phyloP scores from a whole-genome alignment of 768 basidiomycete species.

The Neoboletus magnificus region DNA sequence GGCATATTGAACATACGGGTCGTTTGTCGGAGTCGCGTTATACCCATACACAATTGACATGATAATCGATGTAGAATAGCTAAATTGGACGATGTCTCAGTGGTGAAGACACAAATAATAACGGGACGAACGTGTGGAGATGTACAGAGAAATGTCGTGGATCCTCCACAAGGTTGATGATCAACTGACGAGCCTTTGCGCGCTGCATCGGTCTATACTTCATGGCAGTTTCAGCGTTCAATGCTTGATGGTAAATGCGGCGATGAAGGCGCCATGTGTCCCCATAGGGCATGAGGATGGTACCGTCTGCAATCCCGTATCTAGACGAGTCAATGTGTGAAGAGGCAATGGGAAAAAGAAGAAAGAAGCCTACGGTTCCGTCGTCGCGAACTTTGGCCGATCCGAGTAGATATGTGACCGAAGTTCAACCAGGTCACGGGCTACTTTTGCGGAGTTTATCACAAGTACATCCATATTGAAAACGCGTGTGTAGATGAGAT shows the following conservation, averaged over 20 bases:
- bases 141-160: constrained; percentile 28
- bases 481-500: constrained; percentile 20
- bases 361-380: constrained; percentile 16
- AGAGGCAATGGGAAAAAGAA: not conserved
- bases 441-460: constrained; percentile 27
- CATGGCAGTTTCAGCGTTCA: constrained; percentile 26
- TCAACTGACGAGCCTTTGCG: constrained; percentile 30
- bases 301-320: constrained; percentile 35
- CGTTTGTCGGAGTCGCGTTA: constrained; percentile 15
- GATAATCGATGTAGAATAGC: constrained; percentile 26
- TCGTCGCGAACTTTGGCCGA: constrained; percentile 26
- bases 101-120: not conserved
- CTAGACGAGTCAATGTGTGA: constrained; percentile 4
- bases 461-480: constrained; percentile 25
- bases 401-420: constrained; percentile 34
- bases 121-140: constrained; percentile 20
- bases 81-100: constrained; percentile 6
- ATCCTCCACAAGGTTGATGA: constrained; percentile 30
- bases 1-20: constrained; percentile 21
- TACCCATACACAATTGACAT: constrained; percentile 30
- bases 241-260: constrained; percentile 33
- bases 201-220: constrained; percentile 34
- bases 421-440: constrained; percentile 27
- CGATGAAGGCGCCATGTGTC: constrained; percentile 38
- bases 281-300: constrained; percentile 36